Evolutionary conservation across 306 rosid genomes (phyloP), one percentile per base, ranked within the genome.

Genomic region (Morella rubra): DNA sequence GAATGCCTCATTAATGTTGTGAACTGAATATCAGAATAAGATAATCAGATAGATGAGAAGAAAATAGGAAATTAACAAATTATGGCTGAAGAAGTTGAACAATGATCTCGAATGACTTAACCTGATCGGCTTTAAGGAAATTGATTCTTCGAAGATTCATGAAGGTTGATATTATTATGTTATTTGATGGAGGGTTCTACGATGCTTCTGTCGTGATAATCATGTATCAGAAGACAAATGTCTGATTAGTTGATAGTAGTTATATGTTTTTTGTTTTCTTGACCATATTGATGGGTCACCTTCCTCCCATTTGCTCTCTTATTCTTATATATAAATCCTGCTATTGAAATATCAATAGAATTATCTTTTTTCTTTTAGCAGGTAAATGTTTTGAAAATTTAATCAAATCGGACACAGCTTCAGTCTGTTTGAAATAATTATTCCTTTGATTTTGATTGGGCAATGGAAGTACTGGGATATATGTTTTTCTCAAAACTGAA

Each of bases 401-500:
- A 11, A 16, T 42, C 42, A 14, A 41, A 66, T 18, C 1, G 15
- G 47, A 27, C 49, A 16, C 7, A 3, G 11, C 44, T 65, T 41
- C 4, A 47, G 18, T 65, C 22, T 47, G 40, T 58, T 64, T 66
- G 42, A 41, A 44, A 42, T 66, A 42, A 66, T 44, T n/a, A 0
- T 66, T 66, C 46, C 14, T 64, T 65, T 65, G n/a, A 5, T 18
- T 65, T 18, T 9, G 46, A 18, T 42, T 66, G 50, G 71, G 20
- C 50, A 45, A 37, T 61, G 37, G 2, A 32, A 32, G 37, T 32
- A 32, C 37, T 32, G 37, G 37, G 0, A 32, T 32, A 66, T 15
- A 66, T 66, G n/a, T 66, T n/a, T n/a, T 41, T 66, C 71, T 18
- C 40, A 66, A 18, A 41, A 66, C 47, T 66, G 50, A 24, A 66